A percentile compares a stretch with the other conserved stretches of the same genome.
Conservation (phyloP, 371 early-diverging fungal species). For the Mucor plumbeus region DNA sequence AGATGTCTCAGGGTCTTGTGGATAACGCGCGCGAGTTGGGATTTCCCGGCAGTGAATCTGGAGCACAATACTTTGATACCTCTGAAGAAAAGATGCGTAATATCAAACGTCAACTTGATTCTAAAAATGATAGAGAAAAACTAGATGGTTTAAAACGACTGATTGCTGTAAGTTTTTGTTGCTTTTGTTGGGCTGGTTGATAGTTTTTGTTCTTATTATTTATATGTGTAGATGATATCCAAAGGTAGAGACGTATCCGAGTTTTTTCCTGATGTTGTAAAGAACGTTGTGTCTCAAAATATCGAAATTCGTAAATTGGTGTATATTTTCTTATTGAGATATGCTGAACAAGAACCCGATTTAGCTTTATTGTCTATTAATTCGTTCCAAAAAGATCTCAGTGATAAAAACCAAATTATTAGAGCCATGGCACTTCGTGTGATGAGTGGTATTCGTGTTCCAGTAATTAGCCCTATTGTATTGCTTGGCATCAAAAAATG, state of each 20-base stretch:
- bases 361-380: conserved; percentile 89
- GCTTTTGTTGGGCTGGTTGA: background rate
- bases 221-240: conserved; percentile 77
- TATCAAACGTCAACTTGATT: conserved; percentile 77
- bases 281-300: conserved; percentile 92
- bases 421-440: conserved; percentile 95
- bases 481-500: conserved; percentile 89
- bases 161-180: conserved; percentile 77
- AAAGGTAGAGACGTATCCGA: conserved; percentile 92
- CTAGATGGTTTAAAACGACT: conserved; percentile 89
- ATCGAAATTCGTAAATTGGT: conserved; percentile 93
- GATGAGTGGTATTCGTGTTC: conserved; percentile 93
- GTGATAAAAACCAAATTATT: conserved; percentile 92
- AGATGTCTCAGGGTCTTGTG: conserved; percentile 83
- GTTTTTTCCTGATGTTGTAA: conserved; percentile 95
- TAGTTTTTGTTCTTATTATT: background rate
- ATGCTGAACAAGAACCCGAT: conserved; percentile 96
- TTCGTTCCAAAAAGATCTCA: conserved; percentile 94
- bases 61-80: conserved; percentile 85
- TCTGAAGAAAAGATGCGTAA: conserved; percentile 84
- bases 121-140: conserved; percentile 90
- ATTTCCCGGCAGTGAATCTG: conserved; percentile 63
- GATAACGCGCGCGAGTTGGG: conserved; percentile 89
- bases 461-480: conserved; percentile 88
- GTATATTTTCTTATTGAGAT: conserved; percentile 91